Percentiles rank a stretch among this genome's conserved stretches.
Evolutionary conservation across 805 yeast genomes (phyloP).

Genomic region (Sugiyamaella valdiviana): DNA sequence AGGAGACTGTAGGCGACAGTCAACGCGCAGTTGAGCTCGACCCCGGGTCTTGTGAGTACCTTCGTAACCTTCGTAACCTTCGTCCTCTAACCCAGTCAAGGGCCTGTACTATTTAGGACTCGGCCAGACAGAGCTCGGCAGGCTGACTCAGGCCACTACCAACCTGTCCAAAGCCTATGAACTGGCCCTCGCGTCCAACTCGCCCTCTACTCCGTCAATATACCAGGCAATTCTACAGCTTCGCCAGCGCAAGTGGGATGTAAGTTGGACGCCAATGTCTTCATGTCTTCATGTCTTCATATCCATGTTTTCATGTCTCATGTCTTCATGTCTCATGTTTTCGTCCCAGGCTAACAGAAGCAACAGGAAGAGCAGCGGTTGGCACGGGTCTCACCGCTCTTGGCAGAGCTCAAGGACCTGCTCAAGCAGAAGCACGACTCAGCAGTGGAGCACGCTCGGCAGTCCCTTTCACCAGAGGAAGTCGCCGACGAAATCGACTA

Average conservation of each 20-base stretch:
- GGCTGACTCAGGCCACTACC: conserved; percentile 26
- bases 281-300: too few species aligned
- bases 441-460: conserved; percentile 12
- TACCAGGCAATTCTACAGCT: conserved; percentile 23
- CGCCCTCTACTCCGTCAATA: conserved; percentile 27
- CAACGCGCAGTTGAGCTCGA: conserved; percentile 26
- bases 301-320: neutral
- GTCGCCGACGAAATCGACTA: conserved; percentile 20
- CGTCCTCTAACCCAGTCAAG: conserved; percentile 17
- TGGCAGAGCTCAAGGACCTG: conserved; percentile 23
- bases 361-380: conserved; percentile 21
- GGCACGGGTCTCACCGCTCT: conserved; percentile 19
- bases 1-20: conserved; percentile 25
- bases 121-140: conserved; percentile 23
- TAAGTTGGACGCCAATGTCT: neutral
- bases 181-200: conserved; percentile 21
- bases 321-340: neutral
- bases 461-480: conserved; percentile 14
- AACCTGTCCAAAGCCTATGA: conserved; percentile 27
- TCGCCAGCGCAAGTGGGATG: conserved; percentile 24
- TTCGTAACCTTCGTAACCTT: neutral
- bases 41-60: conserved; percentile 15
- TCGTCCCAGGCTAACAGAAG: neutral
- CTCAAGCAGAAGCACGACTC: conserved; percentile 12
- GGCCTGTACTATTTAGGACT: conserved; percentile 26